These are phyloP conservation scores for Eucalyptus polybractea DNA, from an alignment of 345 rosid species.

Conservation along the genomic window DNA sequence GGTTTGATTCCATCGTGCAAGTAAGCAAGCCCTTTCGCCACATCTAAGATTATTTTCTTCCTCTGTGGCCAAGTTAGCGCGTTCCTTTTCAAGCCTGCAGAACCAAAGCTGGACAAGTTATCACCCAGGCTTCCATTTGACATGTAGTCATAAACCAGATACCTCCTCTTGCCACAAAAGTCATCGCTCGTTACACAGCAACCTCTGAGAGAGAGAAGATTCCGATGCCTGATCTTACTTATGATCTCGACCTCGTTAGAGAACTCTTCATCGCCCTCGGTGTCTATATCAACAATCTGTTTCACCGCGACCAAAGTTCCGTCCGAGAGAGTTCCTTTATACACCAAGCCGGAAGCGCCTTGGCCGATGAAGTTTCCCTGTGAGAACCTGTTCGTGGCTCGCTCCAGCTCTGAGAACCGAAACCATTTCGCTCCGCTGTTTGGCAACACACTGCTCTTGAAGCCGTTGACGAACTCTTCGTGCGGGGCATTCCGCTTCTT, in stretches of 20 bases:
- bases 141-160: slow-evolving; percentile 49
- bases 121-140: slow-evolving; percentile 39
- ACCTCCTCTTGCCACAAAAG: slow-evolving; percentile 27
- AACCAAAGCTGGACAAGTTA: slow-evolving; percentile 1
- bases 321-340: slow-evolving; percentile 32
- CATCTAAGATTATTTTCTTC: slow-evolving; percentile 44
- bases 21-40: slow-evolving; percentile 47
- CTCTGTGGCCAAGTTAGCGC: slow-evolving; percentile 40
- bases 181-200: slow-evolving; percentile 47
- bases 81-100: not conserved
- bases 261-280: slow-evolving; percentile 42
- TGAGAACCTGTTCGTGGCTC: slow-evolving; percentile 36
- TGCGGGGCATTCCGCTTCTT: slow-evolving; percentile 15
- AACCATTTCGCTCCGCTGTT: slow-evolving; percentile 55
- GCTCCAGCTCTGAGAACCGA: slow-evolving; percentile 23
- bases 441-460: slow-evolving; percentile 23
- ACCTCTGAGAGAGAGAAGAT: slow-evolving; percentile 49
- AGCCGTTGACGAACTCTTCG: slow-evolving; percentile 12
- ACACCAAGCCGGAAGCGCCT: slow-evolving; percentile 38
- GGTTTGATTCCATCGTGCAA: slow-evolving; percentile 48
- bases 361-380: slow-evolving; percentile 36
- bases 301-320: slow-evolving; percentile 44
- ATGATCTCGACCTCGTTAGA: slow-evolving; percentile 57
- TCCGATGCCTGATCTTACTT: slow-evolving; percentile 51
- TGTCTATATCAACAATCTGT: slow-evolving; percentile 27